Percentiles rank a stretch among this genome's conserved stretches.
Evolutionary conservation across 108 stramenopile genomes (phyloP).

Genomic region (Cyclotella atomus): DNA sequence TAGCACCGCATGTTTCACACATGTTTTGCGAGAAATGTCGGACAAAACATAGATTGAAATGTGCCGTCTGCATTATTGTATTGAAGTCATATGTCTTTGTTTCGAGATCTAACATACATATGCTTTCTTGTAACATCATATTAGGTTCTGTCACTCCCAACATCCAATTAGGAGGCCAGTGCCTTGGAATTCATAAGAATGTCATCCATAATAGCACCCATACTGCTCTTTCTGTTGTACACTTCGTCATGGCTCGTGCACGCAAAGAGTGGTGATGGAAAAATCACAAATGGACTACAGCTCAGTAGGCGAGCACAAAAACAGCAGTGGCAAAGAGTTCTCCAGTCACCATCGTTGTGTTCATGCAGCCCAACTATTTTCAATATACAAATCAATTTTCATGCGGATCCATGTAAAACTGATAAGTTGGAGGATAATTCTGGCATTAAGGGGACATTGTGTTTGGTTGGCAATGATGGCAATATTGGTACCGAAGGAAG

Average conservation of each 20-base stretch:
- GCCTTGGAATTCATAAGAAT: not conserved
- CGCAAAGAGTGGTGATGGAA: not conserved
- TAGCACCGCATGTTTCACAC: no score
- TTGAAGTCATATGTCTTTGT: no score
- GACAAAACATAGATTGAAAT: no score
- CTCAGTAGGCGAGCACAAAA: not conserved
- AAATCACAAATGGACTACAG: no score
- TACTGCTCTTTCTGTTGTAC: not conserved
- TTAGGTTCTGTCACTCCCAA: no score
- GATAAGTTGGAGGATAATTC: constrained; percentile 15
- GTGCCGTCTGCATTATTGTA: no score
- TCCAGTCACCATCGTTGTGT: not conserved
- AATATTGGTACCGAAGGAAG: not conserved
- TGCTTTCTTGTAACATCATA: no score
- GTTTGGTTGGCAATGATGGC: constrained; percentile 18
- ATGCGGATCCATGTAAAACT: constrained; percentile 8
- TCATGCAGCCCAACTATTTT: constrained; percentile 22
- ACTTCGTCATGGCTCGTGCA: not conserved
- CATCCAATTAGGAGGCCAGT: not conserved
- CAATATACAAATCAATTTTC: constrained; percentile 14
- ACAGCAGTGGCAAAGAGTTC: not conserved
- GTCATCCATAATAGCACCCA: not conserved
- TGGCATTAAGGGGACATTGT: constrained; percentile 32
- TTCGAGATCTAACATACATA: no score
- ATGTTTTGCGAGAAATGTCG: no score